phyloP scores from a whole-genome alignment of 306 rosid species.

The Cyamopsis tetragonoloba region DNA sequence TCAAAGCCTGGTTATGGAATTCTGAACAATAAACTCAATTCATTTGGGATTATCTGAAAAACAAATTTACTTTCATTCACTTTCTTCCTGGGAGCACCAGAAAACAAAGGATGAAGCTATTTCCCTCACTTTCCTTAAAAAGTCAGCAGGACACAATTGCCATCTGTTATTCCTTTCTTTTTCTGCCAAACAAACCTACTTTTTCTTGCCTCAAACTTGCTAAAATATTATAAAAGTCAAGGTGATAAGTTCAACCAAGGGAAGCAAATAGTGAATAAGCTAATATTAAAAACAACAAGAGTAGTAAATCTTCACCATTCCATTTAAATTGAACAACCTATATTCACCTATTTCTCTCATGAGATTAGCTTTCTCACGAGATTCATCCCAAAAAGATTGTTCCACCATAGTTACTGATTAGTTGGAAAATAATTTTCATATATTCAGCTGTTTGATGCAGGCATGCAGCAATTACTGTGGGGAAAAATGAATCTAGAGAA shows the following conservation, averaged over 20 bases:
- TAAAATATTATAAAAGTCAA: neutral
- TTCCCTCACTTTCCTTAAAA: slow-evolving; percentile 10
- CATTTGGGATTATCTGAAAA: slow-evolving; percentile 7
- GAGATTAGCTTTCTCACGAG: neutral
- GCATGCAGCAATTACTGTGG: neutral
- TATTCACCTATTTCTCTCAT: neutral
- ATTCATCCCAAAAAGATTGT: neutral
- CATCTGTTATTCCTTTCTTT: neutral
- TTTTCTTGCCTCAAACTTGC: slow-evolving; percentile 8
- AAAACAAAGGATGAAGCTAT: neutral
- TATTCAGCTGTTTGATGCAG: slow-evolving; percentile 6
- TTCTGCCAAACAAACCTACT: neutral
- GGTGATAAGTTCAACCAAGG: slow-evolving; percentile 7
- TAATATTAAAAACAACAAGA: neutral
- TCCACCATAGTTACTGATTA: neutral
- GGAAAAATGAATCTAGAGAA: neutral
- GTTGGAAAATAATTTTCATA: slow-evolving; percentile 3
- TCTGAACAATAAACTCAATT: too few species aligned
- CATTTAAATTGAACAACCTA: neutral
- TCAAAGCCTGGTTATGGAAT: too few species aligned
- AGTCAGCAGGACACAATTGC: neutral
- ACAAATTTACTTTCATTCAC: neutral
- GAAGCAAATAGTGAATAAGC: neutral
- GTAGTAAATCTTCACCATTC: neutral
- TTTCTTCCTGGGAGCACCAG: slow-evolving; percentile 1